Base-by-base conservation (phyloP, 257 asterid species). In the Penstemon eatonii region DNA sequence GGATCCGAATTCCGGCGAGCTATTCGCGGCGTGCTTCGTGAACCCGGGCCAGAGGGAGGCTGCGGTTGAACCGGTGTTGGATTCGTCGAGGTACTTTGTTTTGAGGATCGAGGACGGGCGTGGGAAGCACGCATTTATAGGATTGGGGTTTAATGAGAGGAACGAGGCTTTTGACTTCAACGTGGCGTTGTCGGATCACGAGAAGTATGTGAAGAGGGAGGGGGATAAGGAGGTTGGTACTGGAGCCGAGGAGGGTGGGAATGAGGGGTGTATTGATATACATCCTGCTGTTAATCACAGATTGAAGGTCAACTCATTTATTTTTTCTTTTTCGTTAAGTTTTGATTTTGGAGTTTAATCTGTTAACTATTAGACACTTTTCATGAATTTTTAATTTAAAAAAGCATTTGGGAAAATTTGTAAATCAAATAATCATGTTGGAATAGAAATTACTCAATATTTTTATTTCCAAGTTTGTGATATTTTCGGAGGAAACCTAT, bases 131-230 rank as follows among this genome's bases (percentile, higher is more conserved):
- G 99, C 99, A 7, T 90, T 93, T 13, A 74, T 90, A 36, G 99
- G 99, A 42, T 63, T 93, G 50, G 97, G 99, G 74, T 93, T 93
- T 72, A 76, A 70, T 61, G 98, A 93, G 86, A 78, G 95, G 78
- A 93, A 93, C n/a, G 99, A 90, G 85, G 98, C 97, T 7, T 89
- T 92, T 54, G 98, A 92, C 88, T 92, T 92, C 68, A 92, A 92
- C 61, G 97, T 90, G 12, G 96, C 97, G 3, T 65, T 92, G 67
- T 87, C 96, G 47, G 96, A 92, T 88, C 95, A 88, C 60, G 98
- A 92, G 40, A 92, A 92, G 87, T 86, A 89, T n/a, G 89, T 86
- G 10, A 86, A 81, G 89, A 79, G 97, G 67, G 98, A 87, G 65
- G 78, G 73, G 38, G 96, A 87, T 15, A 90, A 82, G 81, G 95